Conservation (phyloP, 805 yeast genomes). For the Candida chauliodis region DNA sequence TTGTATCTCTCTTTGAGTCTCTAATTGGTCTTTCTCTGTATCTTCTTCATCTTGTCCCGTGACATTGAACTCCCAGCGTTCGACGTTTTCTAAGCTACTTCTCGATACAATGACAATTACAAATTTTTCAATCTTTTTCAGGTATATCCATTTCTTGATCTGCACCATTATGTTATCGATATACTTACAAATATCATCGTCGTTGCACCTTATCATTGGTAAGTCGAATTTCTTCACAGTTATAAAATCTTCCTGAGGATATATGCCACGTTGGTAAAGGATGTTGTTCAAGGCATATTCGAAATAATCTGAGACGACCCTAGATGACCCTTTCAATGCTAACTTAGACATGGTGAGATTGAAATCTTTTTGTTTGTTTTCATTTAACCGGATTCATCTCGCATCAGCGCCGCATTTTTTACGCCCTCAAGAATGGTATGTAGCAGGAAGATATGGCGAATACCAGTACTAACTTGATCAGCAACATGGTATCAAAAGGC, state of each 20-base stretch:
- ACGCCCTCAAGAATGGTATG: constrained; percentile 4
- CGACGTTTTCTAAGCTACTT: constrained; percentile 64
- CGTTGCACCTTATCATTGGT: constrained; percentile 65
- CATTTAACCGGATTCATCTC: no score
- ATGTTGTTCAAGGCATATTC: constrained; percentile 78
- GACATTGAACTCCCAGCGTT: constrained; percentile 82
- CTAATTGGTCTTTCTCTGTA: constrained; percentile 35
- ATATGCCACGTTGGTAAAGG: constrained; percentile 84
- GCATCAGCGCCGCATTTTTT: constrained; percentile 1
- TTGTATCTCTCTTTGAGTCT: constrained; percentile 73
- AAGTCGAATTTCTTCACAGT: constrained; percentile 77
- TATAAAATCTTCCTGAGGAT: constrained; percentile 81
- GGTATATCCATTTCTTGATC: constrained; percentile 66
- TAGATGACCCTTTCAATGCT: constrained; percentile 75
- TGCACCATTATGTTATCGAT: constrained; percentile 66
- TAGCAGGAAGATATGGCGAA: no score
- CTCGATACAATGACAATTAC: constrained; percentile 72
- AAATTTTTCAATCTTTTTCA: constrained; percentile 62
- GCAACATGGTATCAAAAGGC: constrained; percentile 74
- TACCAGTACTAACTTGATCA: constrained; percentile 9
- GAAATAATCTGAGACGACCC: constrained; percentile 77
- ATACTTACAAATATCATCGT: constrained; percentile 72
- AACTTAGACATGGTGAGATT: constrained; percentile 29
- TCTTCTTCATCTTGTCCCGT: constrained; percentile 27
- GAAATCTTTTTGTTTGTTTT: background rate